These are phyloP conservation scores for Sporothrix pallida DNA, from an alignment of 2,329 filamentous ascomycete species.

Conservation along the genomic window DNA sequence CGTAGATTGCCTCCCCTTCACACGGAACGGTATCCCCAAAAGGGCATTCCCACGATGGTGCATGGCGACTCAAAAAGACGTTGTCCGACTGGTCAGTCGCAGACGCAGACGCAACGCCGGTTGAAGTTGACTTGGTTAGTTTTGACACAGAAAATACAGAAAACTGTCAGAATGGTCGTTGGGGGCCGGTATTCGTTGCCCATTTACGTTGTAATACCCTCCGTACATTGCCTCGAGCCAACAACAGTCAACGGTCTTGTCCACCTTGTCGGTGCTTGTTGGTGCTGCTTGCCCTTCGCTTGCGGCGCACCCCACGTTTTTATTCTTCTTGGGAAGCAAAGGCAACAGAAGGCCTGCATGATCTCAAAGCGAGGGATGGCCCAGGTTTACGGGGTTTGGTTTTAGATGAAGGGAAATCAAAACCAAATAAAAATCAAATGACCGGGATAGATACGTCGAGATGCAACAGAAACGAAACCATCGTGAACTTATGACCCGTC, in stretches of 20 bases:
- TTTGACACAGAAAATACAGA: background rate
- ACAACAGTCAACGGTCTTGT: no score
- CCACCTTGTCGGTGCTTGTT: no score
- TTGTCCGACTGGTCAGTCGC: background rate
- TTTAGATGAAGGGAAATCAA: background rate
- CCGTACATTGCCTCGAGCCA: no score
- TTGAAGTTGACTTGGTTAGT: no score
- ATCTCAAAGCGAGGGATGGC: background rate
- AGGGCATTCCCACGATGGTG: background rate
- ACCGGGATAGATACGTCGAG: background rate
- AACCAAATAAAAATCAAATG: background rate
- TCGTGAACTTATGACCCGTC: background rate
- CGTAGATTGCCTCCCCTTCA: background rate
- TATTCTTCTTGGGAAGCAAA: background rate
- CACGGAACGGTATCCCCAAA: constrained; percentile 17
- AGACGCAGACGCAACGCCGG: background rate
- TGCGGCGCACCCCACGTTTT: background rate
- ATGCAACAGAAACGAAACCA: background rate
- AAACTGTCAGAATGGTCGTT: background rate
- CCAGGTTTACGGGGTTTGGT: background rate
- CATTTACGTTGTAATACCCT: no score
- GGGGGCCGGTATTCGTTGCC: constrained; percentile 10
- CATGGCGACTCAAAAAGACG: no score
- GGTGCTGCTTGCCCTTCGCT: background rate
- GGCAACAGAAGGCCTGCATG: background rate